Base-by-base conservation (phyloP, 2,329 filamentous ascomycete genomes). In the Monosporascus sp. region DNA sequence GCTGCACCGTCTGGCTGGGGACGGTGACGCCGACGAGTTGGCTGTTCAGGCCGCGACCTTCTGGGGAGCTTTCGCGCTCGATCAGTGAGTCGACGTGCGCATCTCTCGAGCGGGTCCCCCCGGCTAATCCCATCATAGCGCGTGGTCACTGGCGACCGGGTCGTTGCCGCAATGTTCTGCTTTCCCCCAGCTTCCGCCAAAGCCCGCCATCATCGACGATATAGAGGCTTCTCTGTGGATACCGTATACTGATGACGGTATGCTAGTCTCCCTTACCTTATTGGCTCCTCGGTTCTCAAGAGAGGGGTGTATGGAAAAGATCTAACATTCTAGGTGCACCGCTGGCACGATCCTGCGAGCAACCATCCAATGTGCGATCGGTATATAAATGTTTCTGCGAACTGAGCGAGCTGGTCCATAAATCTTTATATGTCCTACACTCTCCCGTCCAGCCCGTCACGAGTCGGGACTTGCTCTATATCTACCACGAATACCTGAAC, bases 321-420 rank as follows among this genome's bases (percentile, higher is more conserved):
- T 57, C 54, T 50, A 46, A 52, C 50, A 17, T 35, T 47, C 40
- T 52, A 82, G 79, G 79, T 31, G 74, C 76, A 1, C 78, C 79
- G 8, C 61, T 82, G 18, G 77, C 82, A 55, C 74, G 75, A 49
- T 80, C 79, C 3, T 82, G 75, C 60, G 75, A 82, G 56, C 85
- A 86, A 59, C 81, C 83, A 0, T 87, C 81, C 3, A 87, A 88
- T 55, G 84, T 89, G 35, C 77, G 86, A 24, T 85, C 84, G 1
- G 81, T 87, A 6, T 86, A 83, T 65, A 84, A 82, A 67, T 82
- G 85, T 58, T 86, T 89, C 60, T 87, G 85, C 63, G 83, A 86
- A 62, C 77, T 91, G 49, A 89, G 85, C 57, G 86, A 90, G 68
- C 79, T 91, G 1, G 83, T 89, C 1, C 88, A 89, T 65, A 80